phyloP scores from a whole-genome alignment of 768 basidiomycete genomes.

The Russula ochroleuca region DNA sequence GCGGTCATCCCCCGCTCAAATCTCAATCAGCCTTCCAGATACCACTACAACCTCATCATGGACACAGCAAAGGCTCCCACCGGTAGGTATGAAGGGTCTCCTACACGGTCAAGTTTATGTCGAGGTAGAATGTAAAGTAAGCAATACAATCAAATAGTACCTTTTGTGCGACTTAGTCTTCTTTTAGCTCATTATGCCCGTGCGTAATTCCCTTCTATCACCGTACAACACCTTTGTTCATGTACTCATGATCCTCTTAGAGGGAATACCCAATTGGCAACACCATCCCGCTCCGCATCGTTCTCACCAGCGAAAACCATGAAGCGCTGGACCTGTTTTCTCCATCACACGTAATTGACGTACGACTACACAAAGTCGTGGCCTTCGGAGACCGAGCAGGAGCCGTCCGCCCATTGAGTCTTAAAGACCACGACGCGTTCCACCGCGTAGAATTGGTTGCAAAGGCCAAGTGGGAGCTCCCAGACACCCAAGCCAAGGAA shows the following conservation, averaged over 20 bases:
- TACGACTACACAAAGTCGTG: constrained; percentile 18
- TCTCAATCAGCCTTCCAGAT: background rate
- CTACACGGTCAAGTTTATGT: constrained; percentile 1
- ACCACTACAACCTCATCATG: background rate
- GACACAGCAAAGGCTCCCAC: constrained; percentile 2
- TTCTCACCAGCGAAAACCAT: constrained; percentile 8
- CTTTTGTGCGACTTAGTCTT: background rate
- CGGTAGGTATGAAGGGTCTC: constrained; percentile 12
- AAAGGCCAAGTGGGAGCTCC: constrained; percentile 16
- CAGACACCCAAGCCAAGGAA: background rate
- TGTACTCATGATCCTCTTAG: background rate
- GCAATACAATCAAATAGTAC: background rate
- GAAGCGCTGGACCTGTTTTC: constrained; percentile 16
- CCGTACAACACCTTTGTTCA: background rate
- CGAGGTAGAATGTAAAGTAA: constrained; percentile 22
- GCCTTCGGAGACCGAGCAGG: constrained; percentile 18
- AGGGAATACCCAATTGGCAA: constrained; percentile 3
- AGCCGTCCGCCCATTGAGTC: background rate
- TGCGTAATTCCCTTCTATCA: background rate
- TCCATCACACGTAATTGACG: constrained; percentile 11
- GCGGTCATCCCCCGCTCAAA: background rate
- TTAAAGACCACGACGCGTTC: background rate
- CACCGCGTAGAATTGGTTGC: constrained; percentile 9
- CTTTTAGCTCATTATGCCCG: constrained; percentile 11
- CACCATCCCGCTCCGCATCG: constrained; percentile 16